Evolutionary conservation across 2,329 filamentous ascomycete genomes (phyloP).

Genomic region (Epichloe sp.): DNA sequence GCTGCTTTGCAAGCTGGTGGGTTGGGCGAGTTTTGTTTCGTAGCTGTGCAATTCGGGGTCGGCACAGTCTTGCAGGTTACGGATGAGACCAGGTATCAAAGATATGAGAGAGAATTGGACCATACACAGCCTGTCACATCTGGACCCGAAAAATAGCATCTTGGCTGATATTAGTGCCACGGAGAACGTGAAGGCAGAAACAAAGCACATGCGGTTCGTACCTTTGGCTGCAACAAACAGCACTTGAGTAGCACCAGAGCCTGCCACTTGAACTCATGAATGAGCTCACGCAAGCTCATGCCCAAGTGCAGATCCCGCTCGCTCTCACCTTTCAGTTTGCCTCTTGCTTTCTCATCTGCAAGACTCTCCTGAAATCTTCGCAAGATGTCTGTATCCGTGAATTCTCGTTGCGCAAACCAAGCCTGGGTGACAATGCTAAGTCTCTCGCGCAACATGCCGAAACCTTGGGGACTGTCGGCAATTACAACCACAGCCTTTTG

Average conservation of each 20-base stretch:
- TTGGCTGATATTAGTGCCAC: conserved; percentile 21
- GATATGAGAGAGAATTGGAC: conserved; percentile 96
- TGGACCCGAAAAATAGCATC: conserved; percentile 98
- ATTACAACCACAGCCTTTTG: conserved; percentile 97
- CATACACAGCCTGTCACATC: conserved; percentile 92
- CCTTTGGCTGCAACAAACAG: conserved; percentile 87
- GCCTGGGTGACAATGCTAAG: conserved; percentile 82
- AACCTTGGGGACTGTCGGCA: conserved; percentile 76
- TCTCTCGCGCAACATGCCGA: conserved; percentile 82
- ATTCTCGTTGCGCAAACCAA: conserved; percentile 93
- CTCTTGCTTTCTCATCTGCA: conserved; percentile 48
- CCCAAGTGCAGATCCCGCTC: conserved; percentile 81
- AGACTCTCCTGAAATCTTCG: conserved; percentile 84
- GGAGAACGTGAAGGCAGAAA: neutral
- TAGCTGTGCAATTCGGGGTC: conserved; percentile 85
- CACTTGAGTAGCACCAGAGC: conserved; percentile 90
- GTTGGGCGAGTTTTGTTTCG: conserved; percentile 58
- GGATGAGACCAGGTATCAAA: conserved; percentile 82
- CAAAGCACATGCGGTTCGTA: conserved; percentile 23
- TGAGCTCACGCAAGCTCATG: conserved; percentile 75
- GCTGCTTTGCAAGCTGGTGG: conserved; percentile 80
- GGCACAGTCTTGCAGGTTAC: conserved; percentile 86
- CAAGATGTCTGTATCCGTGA: conserved; percentile 82
- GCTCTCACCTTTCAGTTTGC: conserved; percentile 47
- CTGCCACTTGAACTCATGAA: conserved; percentile 91